Conservation (phyloP, 441 rosid species). For the Jatropha multifida region DNA sequence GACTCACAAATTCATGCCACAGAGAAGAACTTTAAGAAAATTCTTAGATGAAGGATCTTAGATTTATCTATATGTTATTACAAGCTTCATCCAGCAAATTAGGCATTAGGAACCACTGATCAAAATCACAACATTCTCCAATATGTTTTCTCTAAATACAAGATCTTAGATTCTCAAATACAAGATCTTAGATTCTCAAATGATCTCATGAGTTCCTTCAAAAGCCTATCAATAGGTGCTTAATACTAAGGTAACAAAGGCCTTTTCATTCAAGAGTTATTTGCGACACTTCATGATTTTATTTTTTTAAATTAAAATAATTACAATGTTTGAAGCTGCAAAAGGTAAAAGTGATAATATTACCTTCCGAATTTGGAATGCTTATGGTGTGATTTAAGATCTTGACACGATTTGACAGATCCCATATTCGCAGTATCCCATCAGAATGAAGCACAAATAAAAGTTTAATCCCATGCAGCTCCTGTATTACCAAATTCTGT, state of each 20-base stretch:
- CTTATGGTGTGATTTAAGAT: constrained; percentile 57
- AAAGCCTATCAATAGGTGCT: neutral
- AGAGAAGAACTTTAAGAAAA: neutral
- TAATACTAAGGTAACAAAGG: neutral
- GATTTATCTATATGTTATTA: neutral
- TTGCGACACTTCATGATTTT: neutral
- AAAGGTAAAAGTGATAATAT: constrained; percentile 23
- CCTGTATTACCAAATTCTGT: constrained; percentile 61
- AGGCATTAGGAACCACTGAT: neutral
- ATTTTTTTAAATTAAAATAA: neutral
- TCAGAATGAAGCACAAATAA: constrained; percentile 72
- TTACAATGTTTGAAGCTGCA: constrained; percentile 10
- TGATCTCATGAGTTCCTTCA: neutral
- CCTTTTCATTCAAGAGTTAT: neutral
- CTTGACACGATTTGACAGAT: constrained; percentile 49
- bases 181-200: neutral
- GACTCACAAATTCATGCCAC: neutral
- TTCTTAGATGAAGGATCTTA: neutral
- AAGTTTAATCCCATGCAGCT: constrained; percentile 47
- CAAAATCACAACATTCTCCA: neutral
- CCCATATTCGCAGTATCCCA: constrained; percentile 78
- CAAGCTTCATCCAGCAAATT: neutral
- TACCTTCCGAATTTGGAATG: constrained; percentile 63
- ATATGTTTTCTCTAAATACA: neutral
- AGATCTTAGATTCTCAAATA: neutral